Conservation (phyloP, 2,329 filamentous ascomycete species). For the Niveomyces coronatus region DNA sequence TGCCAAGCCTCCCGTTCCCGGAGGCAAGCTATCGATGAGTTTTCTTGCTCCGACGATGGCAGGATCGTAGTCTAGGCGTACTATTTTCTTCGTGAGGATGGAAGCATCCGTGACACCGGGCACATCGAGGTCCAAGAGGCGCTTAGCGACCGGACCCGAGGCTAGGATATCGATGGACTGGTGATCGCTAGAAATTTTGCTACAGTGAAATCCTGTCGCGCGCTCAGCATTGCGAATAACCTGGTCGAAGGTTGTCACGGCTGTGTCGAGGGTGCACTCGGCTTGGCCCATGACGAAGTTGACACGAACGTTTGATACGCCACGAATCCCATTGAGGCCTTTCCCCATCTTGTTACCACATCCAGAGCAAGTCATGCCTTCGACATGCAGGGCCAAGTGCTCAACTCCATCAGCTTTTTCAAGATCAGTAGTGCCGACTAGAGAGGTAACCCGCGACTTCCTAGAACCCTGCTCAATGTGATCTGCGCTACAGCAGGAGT, state of each 20-base stretch:
- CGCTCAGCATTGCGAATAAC: slow-evolving; percentile 18
- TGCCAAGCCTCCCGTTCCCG: slow-evolving; percentile 17
- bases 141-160: slow-evolving; percentile 13
- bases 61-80: slow-evolving; percentile 26
- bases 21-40: slow-evolving; percentile 15
- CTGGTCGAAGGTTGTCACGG: slow-evolving; percentile 16
- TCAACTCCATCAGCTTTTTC: slow-evolving; percentile 19
- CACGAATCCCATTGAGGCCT: slow-evolving; percentile 17
- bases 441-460: too few species aligned
- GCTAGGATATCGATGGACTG: slow-evolving; percentile 21
- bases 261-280: slow-evolving; percentile 21
- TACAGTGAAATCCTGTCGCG: slow-evolving; percentile 22
- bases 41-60: slow-evolving; percentile 21
- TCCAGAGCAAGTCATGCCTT: slow-evolving; percentile 28
- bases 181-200: slow-evolving; percentile 16
- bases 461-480: slow-evolving; percentile 8
- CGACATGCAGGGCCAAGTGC: slow-evolving; percentile 19
- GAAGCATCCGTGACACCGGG: slow-evolving; percentile 18
- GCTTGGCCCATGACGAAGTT: slow-evolving; percentile 29
- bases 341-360: slow-evolving; percentile 25
- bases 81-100: slow-evolving; percentile 19
- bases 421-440: slow-evolving; percentile 12
- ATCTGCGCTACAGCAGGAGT: slow-evolving; percentile 11
- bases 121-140: slow-evolving; percentile 13
- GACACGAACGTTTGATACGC: slow-evolving; percentile 22